A percentile compares a stretch with the other conserved stretches of the same genome.
phyloP scores from a whole-genome alignment of 371 early-diverging fungal species.

The Dentiscutata heterogama region DNA sequence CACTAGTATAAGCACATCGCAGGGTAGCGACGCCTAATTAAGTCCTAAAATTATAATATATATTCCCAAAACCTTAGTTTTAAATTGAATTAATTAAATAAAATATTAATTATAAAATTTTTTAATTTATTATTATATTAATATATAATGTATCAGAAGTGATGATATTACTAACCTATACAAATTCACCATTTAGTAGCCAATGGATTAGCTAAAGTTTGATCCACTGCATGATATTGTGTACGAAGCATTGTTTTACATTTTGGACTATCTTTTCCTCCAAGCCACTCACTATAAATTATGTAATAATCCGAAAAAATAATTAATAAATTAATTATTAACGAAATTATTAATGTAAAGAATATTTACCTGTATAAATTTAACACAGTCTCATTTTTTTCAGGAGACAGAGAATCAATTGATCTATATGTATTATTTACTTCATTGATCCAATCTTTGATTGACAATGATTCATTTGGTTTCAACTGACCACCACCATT shows the following conservation, averaged over 20 bases:
- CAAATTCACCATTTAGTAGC: constrained; percentile 77
- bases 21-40: too few species aligned
- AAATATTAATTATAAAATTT: too few species aligned
- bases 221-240: constrained; percentile 82
- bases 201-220: constrained; percentile 69
- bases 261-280: constrained; percentile 56
- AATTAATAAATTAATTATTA: not conserved
- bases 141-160: too few species aligned
- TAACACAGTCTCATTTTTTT: constrained; percentile 65
- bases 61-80: too few species aligned
- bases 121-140: too few species aligned
- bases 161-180: not conserved
- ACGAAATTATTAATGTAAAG: not conserved
- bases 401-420: constrained; percentile 61
- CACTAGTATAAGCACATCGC: too few species aligned
- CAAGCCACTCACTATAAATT: constrained; percentile 60
- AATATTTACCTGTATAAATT: constrained; percentile 66
- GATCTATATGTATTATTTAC: constrained; percentile 69
- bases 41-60: too few species aligned
- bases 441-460: constrained; percentile 65
- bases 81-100: too few species aligned
- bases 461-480: constrained; percentile 48
- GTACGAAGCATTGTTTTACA: constrained; percentile 74
- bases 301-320: constrained; percentile 23
- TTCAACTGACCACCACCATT: constrained; percentile 93